These are phyloP conservation scores for Ophiocordyceps camponoti-rufipedis DNA, from an alignment of 2,329 filamentous ascomycete genomes.

Conservation along the genomic window DNA sequence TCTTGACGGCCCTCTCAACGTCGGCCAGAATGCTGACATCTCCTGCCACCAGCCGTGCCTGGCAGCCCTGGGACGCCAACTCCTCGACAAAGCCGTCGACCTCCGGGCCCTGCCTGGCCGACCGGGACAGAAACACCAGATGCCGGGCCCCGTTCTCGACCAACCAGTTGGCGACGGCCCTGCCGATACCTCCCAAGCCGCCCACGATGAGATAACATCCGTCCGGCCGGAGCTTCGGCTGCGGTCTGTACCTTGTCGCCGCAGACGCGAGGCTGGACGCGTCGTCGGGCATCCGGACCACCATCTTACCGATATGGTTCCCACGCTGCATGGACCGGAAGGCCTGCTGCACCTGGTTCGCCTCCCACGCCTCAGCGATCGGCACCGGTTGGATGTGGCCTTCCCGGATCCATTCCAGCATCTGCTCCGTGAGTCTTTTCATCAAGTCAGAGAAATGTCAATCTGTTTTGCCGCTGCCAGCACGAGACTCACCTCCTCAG, in stretches of 20 bases:
- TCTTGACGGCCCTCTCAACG: neutral
- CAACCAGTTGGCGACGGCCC: slow-evolving; percentile 5
- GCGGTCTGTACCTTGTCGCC: too few species aligned
- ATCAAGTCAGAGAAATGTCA: too few species aligned
- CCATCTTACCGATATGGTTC: slow-evolving; percentile 7
- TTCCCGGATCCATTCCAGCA: neutral
- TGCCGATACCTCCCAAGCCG: slow-evolving; percentile 4
- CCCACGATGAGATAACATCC: slow-evolving; percentile 10
- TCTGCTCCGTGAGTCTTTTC: neutral
- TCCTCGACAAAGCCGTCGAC: neutral
- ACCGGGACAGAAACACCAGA: slow-evolving; percentile 5
- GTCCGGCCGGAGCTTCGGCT: too few species aligned
- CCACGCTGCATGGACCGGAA: slow-evolving; percentile 7
- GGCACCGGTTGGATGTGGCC: slow-evolving; percentile 2
- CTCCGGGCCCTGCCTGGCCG: neutral
- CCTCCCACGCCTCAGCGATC: slow-evolving; percentile 1
- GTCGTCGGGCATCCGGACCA: slow-evolving; percentile 3
- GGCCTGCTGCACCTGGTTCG: slow-evolving; percentile 3
- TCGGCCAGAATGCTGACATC: neutral
- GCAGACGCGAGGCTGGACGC: too few species aligned
- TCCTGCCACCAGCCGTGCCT: neutral
- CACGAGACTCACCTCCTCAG: too few species aligned
- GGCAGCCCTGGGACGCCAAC: neutral
- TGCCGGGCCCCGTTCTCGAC: slow-evolving; percentile 3
- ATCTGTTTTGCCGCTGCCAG: too few species aligned